These are phyloP conservation scores for Cryptococcus depauperatus DNA, from an alignment of 1,284 basidiomycete species.

Conservation along the genomic window DNA sequence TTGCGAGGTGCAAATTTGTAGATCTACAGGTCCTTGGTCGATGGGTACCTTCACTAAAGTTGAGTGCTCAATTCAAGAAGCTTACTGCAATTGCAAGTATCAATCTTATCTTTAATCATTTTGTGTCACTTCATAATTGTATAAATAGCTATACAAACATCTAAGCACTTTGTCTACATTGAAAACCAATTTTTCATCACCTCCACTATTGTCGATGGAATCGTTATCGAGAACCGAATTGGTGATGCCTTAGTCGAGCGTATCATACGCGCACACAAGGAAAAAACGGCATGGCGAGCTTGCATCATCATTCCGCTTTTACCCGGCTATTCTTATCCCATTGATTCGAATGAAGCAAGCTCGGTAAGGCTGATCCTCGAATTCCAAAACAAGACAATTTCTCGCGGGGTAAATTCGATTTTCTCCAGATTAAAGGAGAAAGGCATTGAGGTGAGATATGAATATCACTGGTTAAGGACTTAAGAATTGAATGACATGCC, in stretches of 20 bases:
- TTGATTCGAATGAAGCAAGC: conserved; percentile 86
- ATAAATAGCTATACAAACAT: conserved; percentile 77
- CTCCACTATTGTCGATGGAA: conserved; percentile 78
- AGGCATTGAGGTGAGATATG: conserved; percentile 66
- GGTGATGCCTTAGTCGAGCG: conserved; percentile 89
- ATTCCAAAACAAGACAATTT: conserved; percentile 85
- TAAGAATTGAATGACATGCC: no score
- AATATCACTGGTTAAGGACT: no score
- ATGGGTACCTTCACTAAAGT: conserved; percentile 77
- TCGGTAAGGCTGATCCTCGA: conserved; percentile 90
- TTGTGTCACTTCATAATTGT: neutral
- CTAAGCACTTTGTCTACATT: conserved; percentile 57
- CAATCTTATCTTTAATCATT: neutral
- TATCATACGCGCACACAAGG: conserved; percentile 79
- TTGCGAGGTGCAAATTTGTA: conserved; percentile 94
- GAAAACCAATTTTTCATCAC: conserved; percentile 99
- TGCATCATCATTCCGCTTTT: conserved; percentile 87
- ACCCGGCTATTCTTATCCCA: conserved; percentile 87
- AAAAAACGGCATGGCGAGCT: conserved; percentile 78
- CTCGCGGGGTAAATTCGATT: conserved; percentile 84
- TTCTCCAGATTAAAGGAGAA: conserved; percentile 78
- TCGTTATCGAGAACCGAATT: conserved; percentile 84
- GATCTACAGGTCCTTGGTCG: conserved; percentile 93
- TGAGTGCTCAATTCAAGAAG: conserved; percentile 92
- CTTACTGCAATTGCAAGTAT: conserved; percentile 72